A percentile compares a stretch with the other conserved stretches of the same genome.
Evolutionary conservation across 2,329 filamentous ascomycete genomes (phyloP).

Genomic region (Daldinia sp.): DNA sequence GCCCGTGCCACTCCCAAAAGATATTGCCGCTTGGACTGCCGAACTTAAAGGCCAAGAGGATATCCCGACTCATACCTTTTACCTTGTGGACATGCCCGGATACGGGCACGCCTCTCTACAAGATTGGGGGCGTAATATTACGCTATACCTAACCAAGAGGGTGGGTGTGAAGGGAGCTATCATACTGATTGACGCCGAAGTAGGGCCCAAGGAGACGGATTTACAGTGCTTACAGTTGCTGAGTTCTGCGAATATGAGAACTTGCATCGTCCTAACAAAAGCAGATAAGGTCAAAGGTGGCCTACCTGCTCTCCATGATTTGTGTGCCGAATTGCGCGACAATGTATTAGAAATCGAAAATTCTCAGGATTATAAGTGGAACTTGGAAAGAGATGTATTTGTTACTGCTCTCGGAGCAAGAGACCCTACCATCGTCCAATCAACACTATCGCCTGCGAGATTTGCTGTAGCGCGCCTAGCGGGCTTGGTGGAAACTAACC

Average conservation of each 20-base stretch:
- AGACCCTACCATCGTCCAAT: conserved; percentile 40
- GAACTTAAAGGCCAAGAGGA: conserved; percentile 52
- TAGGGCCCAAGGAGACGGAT: conserved; percentile 64
- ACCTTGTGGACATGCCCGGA: conserved; percentile 65
- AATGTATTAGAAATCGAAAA: conserved; percentile 43
- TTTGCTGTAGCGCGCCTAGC: conserved; percentile 50
- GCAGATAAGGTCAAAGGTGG: conserved; percentile 62
- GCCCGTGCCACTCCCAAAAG: conserved; percentile 48
- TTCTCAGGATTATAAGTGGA: conserved; percentile 42
- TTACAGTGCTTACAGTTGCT: conserved; percentile 60
- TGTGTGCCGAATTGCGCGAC: conserved; percentile 49
- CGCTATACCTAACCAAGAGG: conserved; percentile 63
- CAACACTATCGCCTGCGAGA: conserved; percentile 47
- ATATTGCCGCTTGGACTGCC: conserved; percentile 43
- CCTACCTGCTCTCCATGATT: conserved; percentile 45
- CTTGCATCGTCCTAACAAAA: conserved; percentile 67
- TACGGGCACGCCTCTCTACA: conserved; percentile 62
- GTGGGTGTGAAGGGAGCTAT: conserved; percentile 64
- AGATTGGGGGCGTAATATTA: conserved; percentile 66
- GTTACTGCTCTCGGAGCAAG: conserved; percentile 50
- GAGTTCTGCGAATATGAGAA: conserved; percentile 59
- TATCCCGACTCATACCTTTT: conserved; percentile 60
- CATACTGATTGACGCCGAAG: conserved; percentile 65
- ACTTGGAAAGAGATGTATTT: conserved; percentile 50
- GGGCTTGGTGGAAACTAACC: conserved; percentile 46